Percentiles rank a stretch among this genome's conserved stretches.
phyloP scores from a whole-genome alignment of 352 stramenopile species.

The Nothophytophthora sp. region DNA sequence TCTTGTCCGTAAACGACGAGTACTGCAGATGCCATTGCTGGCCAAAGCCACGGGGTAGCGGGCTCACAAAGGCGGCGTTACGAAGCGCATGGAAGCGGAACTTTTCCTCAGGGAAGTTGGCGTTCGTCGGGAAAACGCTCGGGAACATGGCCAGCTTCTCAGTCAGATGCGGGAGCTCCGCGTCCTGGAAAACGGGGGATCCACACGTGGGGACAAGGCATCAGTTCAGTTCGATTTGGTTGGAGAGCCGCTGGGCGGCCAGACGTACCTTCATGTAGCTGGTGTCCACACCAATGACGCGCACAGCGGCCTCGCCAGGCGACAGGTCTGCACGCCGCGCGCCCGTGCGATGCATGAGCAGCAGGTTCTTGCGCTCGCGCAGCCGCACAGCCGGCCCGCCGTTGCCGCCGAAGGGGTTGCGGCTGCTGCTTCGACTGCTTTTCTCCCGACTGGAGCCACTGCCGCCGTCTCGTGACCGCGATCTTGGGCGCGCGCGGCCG shows the following conservation, averaged over 20 bases:
- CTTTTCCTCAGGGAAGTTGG: conserved; percentile 78
- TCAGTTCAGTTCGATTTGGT: too few relatives aligned
- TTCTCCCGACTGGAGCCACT: conserved; percentile 14
- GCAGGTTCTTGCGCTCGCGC: conserved; percentile 70
- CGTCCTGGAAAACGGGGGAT: conserved; percentile 35
- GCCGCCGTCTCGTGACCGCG: conserved; percentile 37
- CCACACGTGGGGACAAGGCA: too few relatives aligned
- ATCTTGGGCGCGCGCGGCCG: conserved; percentile 32
- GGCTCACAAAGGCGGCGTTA: conserved; percentile 76
- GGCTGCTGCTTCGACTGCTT: conserved; percentile 23
- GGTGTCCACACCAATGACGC: conserved; percentile 66
- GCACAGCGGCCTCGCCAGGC: conserved; percentile 45
- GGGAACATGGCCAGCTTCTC: conserved; percentile 70
- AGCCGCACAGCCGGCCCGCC: conserved; percentile 56
- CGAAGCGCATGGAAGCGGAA: conserved; percentile 77
- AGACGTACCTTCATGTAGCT: conserved; percentile 74
- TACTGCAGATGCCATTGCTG: conserved; percentile 86
- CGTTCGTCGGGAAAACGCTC: conserved; percentile 76
- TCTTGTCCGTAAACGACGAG: conserved; percentile 83
- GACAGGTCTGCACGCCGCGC: conserved; percentile 47
- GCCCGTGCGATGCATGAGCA: conserved; percentile 75
- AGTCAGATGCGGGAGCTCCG: conserved; percentile 61
- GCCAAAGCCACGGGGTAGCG: conserved; percentile 71
- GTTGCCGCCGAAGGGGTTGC: conserved; percentile 44
- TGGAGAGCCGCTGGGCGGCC: too few relatives aligned